Evolutionary conservation across 140 eudicot genomes (phyloP), one percentile per base, ranked within the genome.

Genomic region (Stevia rebaudiana): DNA sequence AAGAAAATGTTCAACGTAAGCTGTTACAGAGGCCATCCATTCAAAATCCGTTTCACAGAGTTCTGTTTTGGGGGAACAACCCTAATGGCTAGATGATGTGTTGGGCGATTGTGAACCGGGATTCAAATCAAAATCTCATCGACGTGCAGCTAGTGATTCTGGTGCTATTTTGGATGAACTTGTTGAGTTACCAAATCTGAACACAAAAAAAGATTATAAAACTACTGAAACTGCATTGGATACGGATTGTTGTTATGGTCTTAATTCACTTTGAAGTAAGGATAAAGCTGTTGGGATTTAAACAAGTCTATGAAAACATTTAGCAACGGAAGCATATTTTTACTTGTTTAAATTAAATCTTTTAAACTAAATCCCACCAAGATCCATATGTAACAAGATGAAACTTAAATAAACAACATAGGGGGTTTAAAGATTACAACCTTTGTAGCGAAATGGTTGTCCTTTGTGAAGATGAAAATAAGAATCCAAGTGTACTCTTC

Each of bases 221-320:
- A 15, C 18, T 33, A 55, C 36, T 57, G 74, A 60, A 44, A 63
- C 66, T 42, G 58, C 50, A 0, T 71, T 78, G 72, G 90, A 76
- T 65, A 75, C 92, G 4, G 75, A 56, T 71, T 80, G 85, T 65
- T 28, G 52, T 1, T 88, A 88, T 71, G 96, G 96, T 25, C 96
- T 94, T 35, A 88, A 88, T 60, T 88, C 96, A 6, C 96, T 94
- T 43, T 64, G 94, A 23, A 74, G 75, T 49, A 88, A 78, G 67
- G 74, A 71, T 49, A 84, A 78, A 58, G n/a, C 33, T 51, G 10
- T 51, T 19, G 33, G 33, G 33, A 28, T 28, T 28, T 28, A 28
- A 1, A 1, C 33, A 28, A 28, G 33, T 28, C 33, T 28, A 1
- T 28, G 33, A 28, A 28, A 28, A 28, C 33, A 28, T 28, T 28